Evolutionary conservation across 164 flowering plant genomes (phyloP).

Genomic region (Annona cherimola): DNA sequence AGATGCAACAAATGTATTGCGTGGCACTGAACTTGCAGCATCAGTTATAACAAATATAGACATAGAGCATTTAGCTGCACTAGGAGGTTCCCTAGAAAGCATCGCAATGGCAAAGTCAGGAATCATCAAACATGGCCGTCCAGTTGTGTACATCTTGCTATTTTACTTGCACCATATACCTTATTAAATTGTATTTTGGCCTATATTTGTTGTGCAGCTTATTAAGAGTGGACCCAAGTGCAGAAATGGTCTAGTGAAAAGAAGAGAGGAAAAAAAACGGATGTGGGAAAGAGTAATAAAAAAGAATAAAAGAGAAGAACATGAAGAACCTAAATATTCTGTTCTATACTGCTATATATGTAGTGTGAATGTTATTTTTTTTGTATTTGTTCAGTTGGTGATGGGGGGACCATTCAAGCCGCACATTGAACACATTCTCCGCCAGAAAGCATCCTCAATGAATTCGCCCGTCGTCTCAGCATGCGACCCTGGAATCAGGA

Average conservation of each 20-base stretch:
- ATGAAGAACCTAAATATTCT: neutral
- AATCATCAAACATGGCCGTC: slow-evolving; percentile 75
- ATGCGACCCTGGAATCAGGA: slow-evolving; percentile 53
- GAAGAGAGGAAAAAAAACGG: neutral
- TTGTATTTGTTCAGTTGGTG: slow-evolving; percentile 49
- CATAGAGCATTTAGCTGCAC: slow-evolving; percentile 86
- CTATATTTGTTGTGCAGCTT: no score
- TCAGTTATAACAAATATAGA: slow-evolving; percentile 85
- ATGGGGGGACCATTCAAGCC: slow-evolving; percentile 90
- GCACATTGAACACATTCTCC: slow-evolving; percentile 71
- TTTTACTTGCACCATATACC: no score
- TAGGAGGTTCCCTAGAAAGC: slow-evolving; percentile 92
- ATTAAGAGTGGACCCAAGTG: neutral
- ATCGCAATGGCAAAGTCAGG: slow-evolving; percentile 93
- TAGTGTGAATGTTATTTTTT: neutral
- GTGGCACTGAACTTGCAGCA: slow-evolving; percentile 52
- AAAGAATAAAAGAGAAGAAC: neutral
- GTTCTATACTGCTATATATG: slow-evolving; percentile 4
- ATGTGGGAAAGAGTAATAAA: neutral
- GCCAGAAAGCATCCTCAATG: slow-evolving; percentile 57
- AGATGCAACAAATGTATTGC: slow-evolving; percentile 88
- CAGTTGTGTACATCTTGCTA: slow-evolving; percentile 68
- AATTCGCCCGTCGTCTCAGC: slow-evolving; percentile 64
- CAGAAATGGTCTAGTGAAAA: neutral
- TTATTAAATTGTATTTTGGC: no score